Base-by-base conservation (phyloP, 2,329 filamentous ascomycete species). In the Tolypocladium ophioglossoides region DNA sequence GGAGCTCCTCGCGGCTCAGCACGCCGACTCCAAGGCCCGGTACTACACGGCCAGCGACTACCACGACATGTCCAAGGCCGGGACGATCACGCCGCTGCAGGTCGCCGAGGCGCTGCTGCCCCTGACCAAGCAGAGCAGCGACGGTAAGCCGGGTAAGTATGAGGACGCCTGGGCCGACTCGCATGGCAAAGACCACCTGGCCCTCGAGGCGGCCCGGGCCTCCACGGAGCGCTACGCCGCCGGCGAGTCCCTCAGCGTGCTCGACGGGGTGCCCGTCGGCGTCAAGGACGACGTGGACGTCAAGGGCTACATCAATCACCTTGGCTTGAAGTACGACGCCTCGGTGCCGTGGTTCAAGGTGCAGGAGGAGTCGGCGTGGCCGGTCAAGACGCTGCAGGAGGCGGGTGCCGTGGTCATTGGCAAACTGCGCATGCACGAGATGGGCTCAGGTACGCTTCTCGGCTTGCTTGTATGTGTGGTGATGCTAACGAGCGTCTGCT, bases 201-300 rank as follows among this genome's bases (percentile, higher is more conserved):
- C 87, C 1, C 74, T 84, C 5, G 78, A 79, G 38, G 85, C 89
- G 1, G 90, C 91, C 0, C 78, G 78, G 61, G 86, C 80, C 9
- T 94, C 89, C 1, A 87, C 89, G 0, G 75, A 80, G 64, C 77
- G 91, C 48, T 95, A 87, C 69, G 80, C 82, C 55, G 73, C 77
- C 18, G 86, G 87, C 0, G 77, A 78, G 57, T 78, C 84, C 0
- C 68, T 90, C 18, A 78, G 88, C 14, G 72, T 88, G 6, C 73
- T 95, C 9, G 91, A 96, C 63, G 91, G 91, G 14, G 82, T 95
- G 1, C 91, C 90, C 0, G 80, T 95, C 50, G 87, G 85, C 0
- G 81, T 94, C 62, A 95, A 96, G 71, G 90, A 95, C 64, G 89
- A 95, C 63, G 78, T 85, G 18, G 78, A 86, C 58, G 74, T 91